These are phyloP conservation scores for Boletus albobrunnescens DNA, from an alignment of 1,284 basidiomycete genomes.

Conservation along the genomic window DNA sequence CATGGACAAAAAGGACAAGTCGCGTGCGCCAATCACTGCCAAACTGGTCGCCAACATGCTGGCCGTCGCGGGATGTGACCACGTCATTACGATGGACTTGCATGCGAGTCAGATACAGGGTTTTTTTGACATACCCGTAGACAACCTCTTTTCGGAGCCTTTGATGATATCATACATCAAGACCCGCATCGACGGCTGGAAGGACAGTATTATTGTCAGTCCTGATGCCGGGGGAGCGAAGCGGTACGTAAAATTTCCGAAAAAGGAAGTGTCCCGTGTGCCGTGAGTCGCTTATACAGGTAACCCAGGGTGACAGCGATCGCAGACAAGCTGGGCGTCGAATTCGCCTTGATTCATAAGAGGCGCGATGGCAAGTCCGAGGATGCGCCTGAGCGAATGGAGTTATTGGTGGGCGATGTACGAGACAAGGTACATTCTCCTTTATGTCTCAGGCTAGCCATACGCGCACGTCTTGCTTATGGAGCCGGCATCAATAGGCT, in stretches of 20 bases:
- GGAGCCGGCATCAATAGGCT: slow-evolving; percentile 43
- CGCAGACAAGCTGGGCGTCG: slow-evolving; percentile 92
- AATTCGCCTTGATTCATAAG: slow-evolving; percentile 96
- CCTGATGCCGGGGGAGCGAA: slow-evolving; percentile 98
- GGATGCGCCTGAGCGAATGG: slow-evolving; percentile 75
- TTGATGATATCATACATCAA: slow-evolving; percentile 90
- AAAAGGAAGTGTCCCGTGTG: neutral
- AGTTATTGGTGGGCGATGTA: slow-evolving; percentile 96
- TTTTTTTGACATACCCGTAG: slow-evolving; percentile 98
- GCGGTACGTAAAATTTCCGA: slow-evolving; percentile 55
- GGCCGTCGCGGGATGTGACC: slow-evolving; percentile 93
- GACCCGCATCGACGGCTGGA: slow-evolving; percentile 81
- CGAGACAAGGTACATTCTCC: slow-evolving; percentile 69
- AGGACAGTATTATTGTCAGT: slow-evolving; percentile 89
- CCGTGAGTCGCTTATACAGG: slow-evolving; percentile 6
- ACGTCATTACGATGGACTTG: slow-evolving; percentile 98
- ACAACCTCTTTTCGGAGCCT: slow-evolving; percentile 91
- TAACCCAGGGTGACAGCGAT: slow-evolving; percentile 79
- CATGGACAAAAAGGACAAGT: slow-evolving; percentile 98
- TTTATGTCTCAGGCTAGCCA: slow-evolving; percentile 1
- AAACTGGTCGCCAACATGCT: slow-evolving; percentile 99
- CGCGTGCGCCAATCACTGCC: slow-evolving; percentile 94
- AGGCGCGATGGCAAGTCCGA: slow-evolving; percentile 66
- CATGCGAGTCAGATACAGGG: slow-evolving; percentile 99
- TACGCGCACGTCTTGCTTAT: neutral